Evolutionary conservation across 441 rosid species (phyloP), one percentile per base, ranked within the genome.

Genomic region (Hura crepitans): DNA sequence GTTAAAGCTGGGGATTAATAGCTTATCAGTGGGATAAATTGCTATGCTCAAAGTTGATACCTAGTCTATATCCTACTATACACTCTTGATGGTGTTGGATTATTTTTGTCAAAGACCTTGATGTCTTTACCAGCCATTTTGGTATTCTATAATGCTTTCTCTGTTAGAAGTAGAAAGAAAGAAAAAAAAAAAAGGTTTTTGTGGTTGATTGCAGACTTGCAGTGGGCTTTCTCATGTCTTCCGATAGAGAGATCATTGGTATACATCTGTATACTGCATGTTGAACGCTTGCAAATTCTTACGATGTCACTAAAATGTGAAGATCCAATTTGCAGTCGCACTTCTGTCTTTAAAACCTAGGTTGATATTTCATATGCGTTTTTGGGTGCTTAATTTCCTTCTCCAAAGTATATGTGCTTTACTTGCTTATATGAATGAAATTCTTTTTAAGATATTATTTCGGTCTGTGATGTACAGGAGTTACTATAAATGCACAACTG

Each of bases 401-500:
- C 30, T 18, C 18, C 28, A 39, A 46, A 58, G 59, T 11, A 46
- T 9, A 2, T 15, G 50, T 20, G 37, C 20, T 46, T 45, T 47
- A 37, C 33, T 33, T 22, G 13, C 5, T 6, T 35, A 11, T 31
- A n/a, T 23, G 6, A 0, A 42, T 0, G 23, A 53, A 55, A 14
- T 22, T n/a, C n/a, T n/a, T n/a, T 62, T 72, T 43, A 46, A 60
- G 18, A 35, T 53, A 37, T 5, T 35, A 39, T 27, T 22, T 72
- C 46, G 45, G 7, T 72, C 35, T 1, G 20, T 47, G 30, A 62
- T 80, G 37, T 53, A 43, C 80, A 93, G 98, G 90, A 91, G 95
- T 71, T 93, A 93, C 80, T 93, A 93, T 77, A 88, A 87, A 81
- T 93, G 97, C 87, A 88, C 97, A 69, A 87, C 91, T 17, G 79